phyloP scores from a whole-genome alignment of 2,329 filamentous ascomycete genomes.

The Tothia fuscella region DNA sequence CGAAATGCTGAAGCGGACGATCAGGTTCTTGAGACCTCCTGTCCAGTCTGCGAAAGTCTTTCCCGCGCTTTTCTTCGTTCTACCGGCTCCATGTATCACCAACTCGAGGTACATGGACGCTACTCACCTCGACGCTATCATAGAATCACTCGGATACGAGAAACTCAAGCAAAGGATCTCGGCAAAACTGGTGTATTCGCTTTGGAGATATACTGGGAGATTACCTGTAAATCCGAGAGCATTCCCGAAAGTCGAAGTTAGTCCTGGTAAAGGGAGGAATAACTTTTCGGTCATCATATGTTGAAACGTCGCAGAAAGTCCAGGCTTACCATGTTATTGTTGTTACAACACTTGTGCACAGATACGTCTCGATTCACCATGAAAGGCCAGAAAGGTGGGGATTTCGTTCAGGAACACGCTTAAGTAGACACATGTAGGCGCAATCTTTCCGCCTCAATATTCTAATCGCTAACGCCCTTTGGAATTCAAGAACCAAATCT shows the following conservation, averaged over 20 bases:
- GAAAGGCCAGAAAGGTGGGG: no score
- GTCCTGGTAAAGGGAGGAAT: constrained; percentile 10
- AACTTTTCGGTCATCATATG: constrained; percentile 11
- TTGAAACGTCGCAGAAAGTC: no score
- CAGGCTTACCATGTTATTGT: no score
- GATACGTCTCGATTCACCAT: no score
- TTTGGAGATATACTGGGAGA: constrained; percentile 51
- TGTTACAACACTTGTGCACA: no score
- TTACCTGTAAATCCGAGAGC: neutral
- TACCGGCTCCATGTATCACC: constrained; percentile 74
- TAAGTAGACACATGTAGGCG: no score
- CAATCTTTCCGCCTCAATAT: no score
- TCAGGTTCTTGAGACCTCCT: constrained; percentile 49
- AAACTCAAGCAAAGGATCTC: constrained; percentile 58
- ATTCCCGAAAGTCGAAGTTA: constrained; percentile 12
- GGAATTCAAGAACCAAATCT: no score
- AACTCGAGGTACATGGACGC: constrained; percentile 88
- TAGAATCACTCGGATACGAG: constrained; percentile 64
- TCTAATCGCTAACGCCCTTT: no score
- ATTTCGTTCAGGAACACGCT: no score
- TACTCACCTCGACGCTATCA: constrained; percentile 54
- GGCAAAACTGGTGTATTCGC: constrained; percentile 73
- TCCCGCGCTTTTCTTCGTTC: constrained; percentile 73
- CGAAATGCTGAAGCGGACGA: constrained; percentile 70
- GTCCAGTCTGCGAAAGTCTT: constrained; percentile 25